These are phyloP conservation scores for Ilyonectria mors-panacis DNA, from an alignment of 2,329 filamentous ascomycete genomes.

Conservation along the genomic window DNA sequence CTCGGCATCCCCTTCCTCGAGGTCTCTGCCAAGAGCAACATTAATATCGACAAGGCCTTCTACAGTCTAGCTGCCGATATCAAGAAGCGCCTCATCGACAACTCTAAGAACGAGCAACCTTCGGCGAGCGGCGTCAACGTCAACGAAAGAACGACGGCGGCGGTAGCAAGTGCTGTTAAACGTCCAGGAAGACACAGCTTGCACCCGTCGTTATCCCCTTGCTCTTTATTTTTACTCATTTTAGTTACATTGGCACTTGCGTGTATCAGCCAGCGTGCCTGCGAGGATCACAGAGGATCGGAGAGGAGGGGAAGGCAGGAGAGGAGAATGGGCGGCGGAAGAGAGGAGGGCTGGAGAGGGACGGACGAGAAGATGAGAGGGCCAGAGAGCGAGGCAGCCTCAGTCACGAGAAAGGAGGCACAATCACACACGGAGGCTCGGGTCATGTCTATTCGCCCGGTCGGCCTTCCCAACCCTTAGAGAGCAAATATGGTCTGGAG, in stretches of 20 bases:
- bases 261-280: slow-evolving; percentile 36
- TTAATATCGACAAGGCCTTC: slow-evolving; percentile 99
- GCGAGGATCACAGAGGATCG: slow-evolving; percentile 29
- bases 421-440: slow-evolving; percentile 42
- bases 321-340: slow-evolving; percentile 10
- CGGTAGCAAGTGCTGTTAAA: slow-evolving; percentile 84
- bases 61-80: slow-evolving; percentile 96
- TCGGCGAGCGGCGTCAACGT: slow-evolving; percentile 76
- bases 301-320: slow-evolving; percentile 24
- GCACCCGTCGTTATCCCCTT: slow-evolving; percentile 43
- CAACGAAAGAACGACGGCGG: slow-evolving; percentile 70
- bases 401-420: slow-evolving; percentile 41
- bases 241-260: slow-evolving; percentile 42
- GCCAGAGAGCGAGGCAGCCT: slow-evolving; percentile 38
- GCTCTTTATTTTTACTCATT: slow-evolving; percentile 45
- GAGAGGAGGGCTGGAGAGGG: slow-evolving; percentile 23
- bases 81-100: slow-evolving; percentile 98
- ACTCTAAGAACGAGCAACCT: slow-evolving; percentile 80
- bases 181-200: slow-evolving; percentile 32
- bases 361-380: slow-evolving; percentile 23
- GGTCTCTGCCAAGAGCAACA: slow-evolving; percentile 98
- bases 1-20: slow-evolving; percentile 98
- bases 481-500: slow-evolving; percentile 64
- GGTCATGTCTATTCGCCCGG: slow-evolving; percentile 46
- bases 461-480: slow-evolving; percentile 50